Conservation (phyloP, 2,329 filamentous ascomycete species). For the Botryotinia calthae region DNA sequence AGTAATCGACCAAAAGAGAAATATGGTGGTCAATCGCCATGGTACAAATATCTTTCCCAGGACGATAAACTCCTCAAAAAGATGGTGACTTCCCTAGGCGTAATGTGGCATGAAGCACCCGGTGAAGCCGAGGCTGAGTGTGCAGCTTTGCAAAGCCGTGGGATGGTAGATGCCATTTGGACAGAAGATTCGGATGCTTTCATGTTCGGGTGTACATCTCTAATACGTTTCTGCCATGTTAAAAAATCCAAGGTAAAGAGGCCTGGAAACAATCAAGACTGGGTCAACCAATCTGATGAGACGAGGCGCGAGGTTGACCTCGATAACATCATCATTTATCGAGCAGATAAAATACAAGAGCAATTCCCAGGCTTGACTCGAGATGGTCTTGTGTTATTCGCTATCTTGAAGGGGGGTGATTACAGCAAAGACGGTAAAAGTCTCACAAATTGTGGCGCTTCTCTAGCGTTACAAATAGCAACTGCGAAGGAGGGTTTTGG, state of each 20-base stretch:
- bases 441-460: conserved; percentile 78
- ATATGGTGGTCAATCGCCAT: background rate
- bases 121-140: conserved; percentile 96
- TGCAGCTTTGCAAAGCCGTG: conserved; percentile 72
- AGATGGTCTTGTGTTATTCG: conserved; percentile 86
- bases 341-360: conserved; percentile 53
- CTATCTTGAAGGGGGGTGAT: conserved; percentile 89
- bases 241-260: background rate
- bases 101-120: conserved; percentile 77
- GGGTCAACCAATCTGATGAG: conserved; percentile 56
- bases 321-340: conserved; percentile 58
- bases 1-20: conserved; percentile 67
- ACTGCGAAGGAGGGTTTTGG: conserved; percentile 77
- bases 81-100: conserved; percentile 77
- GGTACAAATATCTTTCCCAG: conserved; percentile 19
- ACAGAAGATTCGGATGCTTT: conserved; percentile 94
- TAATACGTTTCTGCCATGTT: conserved; percentile 73
- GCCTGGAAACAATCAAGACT: background rate
- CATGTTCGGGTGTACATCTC: conserved; percentile 84
- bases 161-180: conserved; percentile 84
- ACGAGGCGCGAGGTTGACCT: conserved; percentile 76
- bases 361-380: conserved; percentile 59
- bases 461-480: conserved; percentile 74
- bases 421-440: conserved; percentile 72
- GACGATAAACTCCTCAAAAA: conserved; percentile 9